Evolutionary conservation across 208 protist genomes (phyloP).

Genomic region (Crithidia expoeki): DNA sequence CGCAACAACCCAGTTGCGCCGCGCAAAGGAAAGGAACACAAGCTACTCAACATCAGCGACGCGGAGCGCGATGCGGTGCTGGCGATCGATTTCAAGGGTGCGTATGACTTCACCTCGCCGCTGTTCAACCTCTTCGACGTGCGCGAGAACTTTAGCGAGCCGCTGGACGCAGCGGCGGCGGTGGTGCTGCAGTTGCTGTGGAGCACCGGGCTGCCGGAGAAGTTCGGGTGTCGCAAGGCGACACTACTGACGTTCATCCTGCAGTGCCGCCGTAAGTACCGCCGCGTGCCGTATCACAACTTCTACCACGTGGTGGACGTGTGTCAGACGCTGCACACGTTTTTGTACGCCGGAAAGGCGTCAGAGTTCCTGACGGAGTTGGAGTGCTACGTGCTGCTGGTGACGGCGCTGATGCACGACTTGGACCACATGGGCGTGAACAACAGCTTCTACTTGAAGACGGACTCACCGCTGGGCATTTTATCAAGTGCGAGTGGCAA

Average conservation of each 20-base stretch:
- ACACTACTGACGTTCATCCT: conserved; percentile 84
- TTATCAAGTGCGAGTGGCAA: conserved; percentile 83
- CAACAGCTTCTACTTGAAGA: conserved; percentile 92
- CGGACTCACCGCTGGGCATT: conserved; percentile 84
- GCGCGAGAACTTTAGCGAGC: conserved; percentile 44
- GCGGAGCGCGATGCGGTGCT: conserved; percentile 48
- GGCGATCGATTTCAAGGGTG: conserved; percentile 33
- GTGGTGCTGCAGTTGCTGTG: conserved; percentile 58
- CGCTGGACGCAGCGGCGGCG: conserved; percentile 59
- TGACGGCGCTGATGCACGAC: conserved; percentile 83
- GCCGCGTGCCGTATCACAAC: conserved; percentile 88
- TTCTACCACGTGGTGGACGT: conserved; percentile 89
- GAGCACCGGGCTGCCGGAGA: conserved; percentile 66
- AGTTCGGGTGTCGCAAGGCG: conserved; percentile 71
- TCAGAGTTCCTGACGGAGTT: conserved; percentile 68
- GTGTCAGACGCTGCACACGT: conserved; percentile 82
- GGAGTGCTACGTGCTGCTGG: conserved; percentile 81
- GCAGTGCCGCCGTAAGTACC: conserved; percentile 82
- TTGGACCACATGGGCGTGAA: conserved; percentile 92
- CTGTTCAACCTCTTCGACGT: conserved; percentile 76
- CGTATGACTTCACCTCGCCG: conserved; percentile 62
- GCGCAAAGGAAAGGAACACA: conserved; percentile 5
- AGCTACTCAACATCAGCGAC: conserved; percentile 42
- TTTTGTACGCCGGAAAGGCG: conserved; percentile 53
- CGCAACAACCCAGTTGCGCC: conserved; percentile 27